phyloP scores from a whole-genome alignment of 2,329 filamentous ascomycete species.

The Allantophomopsis cytisporea region DNA sequence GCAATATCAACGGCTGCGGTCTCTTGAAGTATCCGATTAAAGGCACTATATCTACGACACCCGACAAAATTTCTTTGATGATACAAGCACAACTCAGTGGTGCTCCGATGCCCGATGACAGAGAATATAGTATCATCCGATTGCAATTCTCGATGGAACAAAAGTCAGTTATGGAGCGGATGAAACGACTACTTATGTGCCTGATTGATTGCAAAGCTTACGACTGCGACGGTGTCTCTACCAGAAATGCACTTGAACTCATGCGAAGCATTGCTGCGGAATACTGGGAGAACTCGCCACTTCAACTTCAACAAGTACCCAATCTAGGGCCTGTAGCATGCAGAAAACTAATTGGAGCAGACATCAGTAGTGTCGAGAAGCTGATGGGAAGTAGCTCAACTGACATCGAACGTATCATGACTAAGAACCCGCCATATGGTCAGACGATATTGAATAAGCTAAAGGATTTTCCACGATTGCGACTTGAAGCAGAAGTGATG shows the following conservation, averaged over 20 bases:
- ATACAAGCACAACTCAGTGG: constrained; percentile 64
- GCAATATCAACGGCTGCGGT: constrained; percentile 55
- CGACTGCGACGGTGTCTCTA: constrained; percentile 49
- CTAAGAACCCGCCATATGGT: constrained; percentile 75
- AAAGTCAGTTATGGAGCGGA: constrained; percentile 48
- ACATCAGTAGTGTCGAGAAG: constrained; percentile 57
- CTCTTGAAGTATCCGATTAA: constrained; percentile 61
- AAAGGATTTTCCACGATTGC: constrained; percentile 52
- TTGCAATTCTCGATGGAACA: constrained; percentile 47
- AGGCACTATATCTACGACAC: constrained; percentile 46
- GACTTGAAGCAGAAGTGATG: constrained; percentile 23
- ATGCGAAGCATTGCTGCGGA: constrained; percentile 62
- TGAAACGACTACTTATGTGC: constrained; percentile 59
- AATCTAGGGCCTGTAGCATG: constrained; percentile 65
- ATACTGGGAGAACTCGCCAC: constrained; percentile 63
- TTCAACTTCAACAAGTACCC: constrained; percentile 74
- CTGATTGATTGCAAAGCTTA: constrained; percentile 57
- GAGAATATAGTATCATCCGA: constrained; percentile 38
- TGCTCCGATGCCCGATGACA: constrained; percentile 45
- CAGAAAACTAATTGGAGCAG: constrained; percentile 58
- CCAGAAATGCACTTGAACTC: constrained; percentile 61
- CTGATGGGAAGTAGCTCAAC: constrained; percentile 53
- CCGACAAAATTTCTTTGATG: constrained; percentile 66
- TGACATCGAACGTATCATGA: constrained; percentile 63
- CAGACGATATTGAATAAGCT: constrained; percentile 51